Evolutionary conservation across 495 filamentous ascomycete genomes (phyloP), one percentile per base, ranked within the genome.

Genomic region (Amphirosellinia nigrospora): DNA sequence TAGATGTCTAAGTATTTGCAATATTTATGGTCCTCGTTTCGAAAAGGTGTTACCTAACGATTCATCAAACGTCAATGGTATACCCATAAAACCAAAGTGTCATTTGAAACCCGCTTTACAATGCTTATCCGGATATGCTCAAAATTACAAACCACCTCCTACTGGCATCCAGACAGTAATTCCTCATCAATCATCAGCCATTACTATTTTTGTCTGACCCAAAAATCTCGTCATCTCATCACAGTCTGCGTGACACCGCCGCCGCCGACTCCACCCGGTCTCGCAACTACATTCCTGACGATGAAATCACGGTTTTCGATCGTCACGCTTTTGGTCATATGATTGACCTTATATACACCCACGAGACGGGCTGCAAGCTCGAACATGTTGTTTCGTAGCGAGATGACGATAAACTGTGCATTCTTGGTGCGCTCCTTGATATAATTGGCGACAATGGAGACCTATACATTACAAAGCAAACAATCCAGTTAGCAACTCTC

Each of bases 401-500:
- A 98, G 74, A 99, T 99, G 72, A 99, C 96, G 74, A 99, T 96
- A 80, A 99, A 99, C 77, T 99, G 96, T 0, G 96, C 96, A 78
- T 99, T 98, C 87, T 98, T 98, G 64, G 96, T 99, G 58, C 96
- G 86, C 82, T 98, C 95, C 82, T 98, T 98, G 86, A 99, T 99
- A 76, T 99, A 99, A 62, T 92, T 94, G 41, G 96, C 96, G 52
- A 99, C 96, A 78, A 99, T 99, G 1, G 94, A 97, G 38, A 99
- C 96, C 93, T 97, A 68, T 19, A 58, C 15, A 66, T 36, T 3
- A 58, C 32, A 58, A 16, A 36, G 11, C 28, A 26, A 23, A 61
- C 28, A 39, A 41, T 61, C 13, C 15, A 34, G 34, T 61, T 61
- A 39, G 36, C 16, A 15, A 41, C n/a, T 58, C 2, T 4, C 32